phyloP scores from a whole-genome alignment of 2,329 filamentous ascomycete species.

The Apiospora phragmitis region DNA sequence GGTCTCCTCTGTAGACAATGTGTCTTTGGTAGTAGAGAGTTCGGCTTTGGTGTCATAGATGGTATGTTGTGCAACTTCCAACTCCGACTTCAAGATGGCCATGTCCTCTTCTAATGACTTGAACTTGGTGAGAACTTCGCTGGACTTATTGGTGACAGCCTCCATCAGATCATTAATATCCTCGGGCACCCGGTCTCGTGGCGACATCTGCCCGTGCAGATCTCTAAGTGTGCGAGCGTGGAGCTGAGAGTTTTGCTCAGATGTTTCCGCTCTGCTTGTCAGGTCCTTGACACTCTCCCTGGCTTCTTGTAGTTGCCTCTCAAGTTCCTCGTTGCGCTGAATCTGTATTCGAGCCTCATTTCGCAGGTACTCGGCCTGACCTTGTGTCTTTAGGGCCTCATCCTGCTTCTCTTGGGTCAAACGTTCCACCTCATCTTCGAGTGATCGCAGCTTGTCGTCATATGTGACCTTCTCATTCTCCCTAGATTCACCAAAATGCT shows the following conservation, averaged over 20 bases:
- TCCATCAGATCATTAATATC: conserved; percentile 62
- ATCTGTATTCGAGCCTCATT: conserved; percentile 61
- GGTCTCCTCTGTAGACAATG: conserved; percentile 52
- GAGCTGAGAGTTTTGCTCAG: conserved; percentile 52
- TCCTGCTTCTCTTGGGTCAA: conserved; percentile 58
- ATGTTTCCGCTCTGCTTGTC: conserved; percentile 49
- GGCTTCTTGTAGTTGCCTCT: conserved; percentile 55
- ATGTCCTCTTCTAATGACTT: conserved; percentile 61
- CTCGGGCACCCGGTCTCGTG: conserved; percentile 51
- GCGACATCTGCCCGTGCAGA: conserved; percentile 59
- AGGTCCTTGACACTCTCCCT: conserved; percentile 56
- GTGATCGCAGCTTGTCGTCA: conserved; percentile 65
- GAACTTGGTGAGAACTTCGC: conserved; percentile 60
- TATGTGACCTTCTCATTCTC: conserved; percentile 76
- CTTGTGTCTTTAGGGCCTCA: conserved; percentile 58
- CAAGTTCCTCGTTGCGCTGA: conserved; percentile 59
- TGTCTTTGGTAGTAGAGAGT: conserved; percentile 53
- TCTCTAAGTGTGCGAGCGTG: conserved; percentile 58
- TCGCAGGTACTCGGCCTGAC: conserved; percentile 62
- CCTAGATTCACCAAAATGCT: conserved; percentile 77
- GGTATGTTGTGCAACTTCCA: conserved; percentile 58
- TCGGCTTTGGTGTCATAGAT: conserved; percentile 58
- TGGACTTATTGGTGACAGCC: conserved; percentile 56
- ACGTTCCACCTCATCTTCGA: conserved; percentile 72
- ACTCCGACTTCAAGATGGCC: conserved; percentile 61